Conservation (phyloP, 192 early-diverging fungal genomes). For the Gonapodya sp. region DNA sequence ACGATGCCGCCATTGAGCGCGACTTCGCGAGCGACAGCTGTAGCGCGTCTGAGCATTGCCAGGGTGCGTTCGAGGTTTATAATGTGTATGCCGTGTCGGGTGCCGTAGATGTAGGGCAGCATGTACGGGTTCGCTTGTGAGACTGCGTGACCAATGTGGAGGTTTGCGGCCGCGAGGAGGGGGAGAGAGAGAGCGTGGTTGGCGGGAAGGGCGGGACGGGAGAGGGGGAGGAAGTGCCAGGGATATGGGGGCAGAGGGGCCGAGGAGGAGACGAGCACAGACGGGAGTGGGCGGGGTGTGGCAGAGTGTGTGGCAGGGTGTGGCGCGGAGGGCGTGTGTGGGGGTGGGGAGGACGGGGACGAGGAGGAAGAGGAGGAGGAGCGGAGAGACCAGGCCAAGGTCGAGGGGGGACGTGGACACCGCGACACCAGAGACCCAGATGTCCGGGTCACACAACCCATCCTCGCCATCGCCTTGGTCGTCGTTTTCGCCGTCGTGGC, state of each 20-base stretch:
- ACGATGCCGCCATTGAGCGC: conserved; percentile 69
- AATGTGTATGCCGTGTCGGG: conserved; percentile 77
- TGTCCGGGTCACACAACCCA: too few relatives aligned
- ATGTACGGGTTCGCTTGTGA: conserved; percentile 70
- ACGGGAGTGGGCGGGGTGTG: background rate
- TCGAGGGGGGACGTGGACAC: too few relatives aligned
- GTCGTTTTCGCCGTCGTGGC: too few relatives aligned
- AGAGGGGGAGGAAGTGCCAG: background rate
- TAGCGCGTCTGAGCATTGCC: conserved; percentile 69
- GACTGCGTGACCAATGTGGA: conserved; percentile 81
- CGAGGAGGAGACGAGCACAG: background rate
- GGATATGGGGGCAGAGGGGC: background rate
- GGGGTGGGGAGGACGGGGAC: background rate
- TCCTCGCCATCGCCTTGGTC: too few relatives aligned
- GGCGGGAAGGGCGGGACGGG: background rate
- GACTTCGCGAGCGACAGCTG: conserved; percentile 57
- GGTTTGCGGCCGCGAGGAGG: conserved; percentile 63
- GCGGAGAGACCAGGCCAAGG: too few relatives aligned
- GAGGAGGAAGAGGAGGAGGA: background rate
- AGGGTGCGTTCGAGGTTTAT: conserved; percentile 92
- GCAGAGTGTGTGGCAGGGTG: background rate
- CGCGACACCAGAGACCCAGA: too few relatives aligned
- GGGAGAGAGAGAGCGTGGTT: conserved; percentile 44
- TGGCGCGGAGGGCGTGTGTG: background rate
- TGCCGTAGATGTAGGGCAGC: conserved; percentile 80